Base-by-base conservation (phyloP, 2,329 filamentous ascomycete species). In the Fusarium sp. region DNA sequence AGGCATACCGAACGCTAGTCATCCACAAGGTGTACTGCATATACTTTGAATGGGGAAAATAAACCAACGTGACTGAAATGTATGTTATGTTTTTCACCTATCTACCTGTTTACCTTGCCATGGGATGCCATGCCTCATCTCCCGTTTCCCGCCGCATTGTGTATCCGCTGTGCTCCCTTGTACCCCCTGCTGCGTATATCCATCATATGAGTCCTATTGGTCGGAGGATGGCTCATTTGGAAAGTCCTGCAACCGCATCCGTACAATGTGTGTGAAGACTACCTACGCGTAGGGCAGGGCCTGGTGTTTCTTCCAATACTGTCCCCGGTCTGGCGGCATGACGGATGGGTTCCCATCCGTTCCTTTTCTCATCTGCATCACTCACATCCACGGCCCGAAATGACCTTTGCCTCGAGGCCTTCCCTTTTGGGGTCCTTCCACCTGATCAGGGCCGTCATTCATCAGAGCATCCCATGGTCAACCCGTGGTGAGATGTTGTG, bases 361-460 rank as follows among this genome's bases (percentile, higher is more conserved):
- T 67, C 65, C 65, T 75, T 60, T 71, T 71, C 61, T 71, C 72
- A 73, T 68, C 63, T 74, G 67, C 68, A 72, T 61, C 54, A 67
- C 65, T 61, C 56, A 67, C 65, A 35, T 65, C 61, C 63, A 67
- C 61, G 62, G 63, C 64, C 72, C 64, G 67, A 75, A 65, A 72
- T 73, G 65, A 71, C 64, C 55, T 70, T 58, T 72, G 48, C 39
- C 58, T 68, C 60, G 45, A 66, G 63, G 73, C 72, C 70, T 76
- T 76, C 75, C 75, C 60, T 33, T 75, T 77, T 66, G 53, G 63
- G 72, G 74, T 47, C 59, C 74, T 71, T 65, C 72, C 75, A 77
- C 72, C 68, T 77, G 74, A 76, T 68, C 61, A 50, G 70, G 74
- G 53, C 66, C 35, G 56, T 58, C 61, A 58, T 60, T 70, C 69